Evolutionary conservation across 768 basidiomycete genomes (phyloP).

Genomic region (Calocera cornea): DNA sequence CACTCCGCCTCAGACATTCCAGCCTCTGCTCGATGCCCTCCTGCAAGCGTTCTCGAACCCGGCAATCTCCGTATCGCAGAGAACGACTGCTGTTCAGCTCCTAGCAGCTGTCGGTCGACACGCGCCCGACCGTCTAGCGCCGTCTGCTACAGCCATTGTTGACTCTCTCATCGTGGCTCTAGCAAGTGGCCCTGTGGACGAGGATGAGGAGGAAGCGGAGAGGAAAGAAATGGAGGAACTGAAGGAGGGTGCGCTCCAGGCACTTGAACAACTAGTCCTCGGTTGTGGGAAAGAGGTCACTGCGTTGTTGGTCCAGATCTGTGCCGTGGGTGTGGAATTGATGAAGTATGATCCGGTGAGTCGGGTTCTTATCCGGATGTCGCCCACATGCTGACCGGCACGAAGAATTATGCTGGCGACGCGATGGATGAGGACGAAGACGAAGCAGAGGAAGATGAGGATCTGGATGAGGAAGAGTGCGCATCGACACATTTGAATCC

Average conservation of each 20-base stretch:
- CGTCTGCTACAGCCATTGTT: constrained; percentile 42
- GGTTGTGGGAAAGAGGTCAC: constrained; percentile 74
- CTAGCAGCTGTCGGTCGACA: constrained; percentile 67
- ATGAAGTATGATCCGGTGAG: constrained; percentile 90
- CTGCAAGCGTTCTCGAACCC: constrained; percentile 46
- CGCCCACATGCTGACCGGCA: background rate
- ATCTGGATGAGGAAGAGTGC: constrained; percentile 67
- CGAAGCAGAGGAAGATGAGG: constrained; percentile 38
- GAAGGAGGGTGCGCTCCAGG: constrained; percentile 30
- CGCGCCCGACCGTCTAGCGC: constrained; percentile 52
- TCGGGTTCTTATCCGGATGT: constrained; percentile 12
- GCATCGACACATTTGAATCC: constrained; percentile 25
- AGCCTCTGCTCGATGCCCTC: constrained; percentile 42
- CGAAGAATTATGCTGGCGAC: constrained; percentile 60
- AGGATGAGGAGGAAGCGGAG: constrained; percentile 42
- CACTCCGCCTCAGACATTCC: constrained; percentile 49
- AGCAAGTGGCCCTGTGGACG: constrained; percentile 54
- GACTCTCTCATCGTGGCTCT: constrained; percentile 45
- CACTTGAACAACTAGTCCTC: constrained; percentile 72
- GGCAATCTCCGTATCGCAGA: constrained; percentile 46
- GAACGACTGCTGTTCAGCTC: constrained; percentile 65
- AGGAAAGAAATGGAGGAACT: constrained; percentile 3
- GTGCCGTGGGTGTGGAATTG: constrained; percentile 56
- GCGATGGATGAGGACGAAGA: constrained; percentile 52
- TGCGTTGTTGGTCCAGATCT: constrained; percentile 51